Evolutionary conservation across 2,329 filamentous ascomycete species (phyloP), one percentile per base, ranked within the genome.

Genomic region (Aureobasidium sp.): DNA sequence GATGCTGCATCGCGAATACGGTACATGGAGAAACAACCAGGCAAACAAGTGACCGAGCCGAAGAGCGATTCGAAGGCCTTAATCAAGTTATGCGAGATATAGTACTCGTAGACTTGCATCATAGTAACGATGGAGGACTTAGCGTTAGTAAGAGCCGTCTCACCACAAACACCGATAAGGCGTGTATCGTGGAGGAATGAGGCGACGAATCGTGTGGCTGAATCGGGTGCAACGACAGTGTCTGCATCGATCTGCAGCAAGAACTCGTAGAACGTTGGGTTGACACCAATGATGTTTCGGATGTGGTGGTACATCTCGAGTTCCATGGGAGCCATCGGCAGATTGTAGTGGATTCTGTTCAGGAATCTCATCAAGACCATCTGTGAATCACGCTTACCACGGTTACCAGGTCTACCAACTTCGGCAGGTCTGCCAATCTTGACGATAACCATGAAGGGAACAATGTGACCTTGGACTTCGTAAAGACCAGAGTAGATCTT

Each of bases 101-200:
- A 99, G 82, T 99, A 99, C 76, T 99, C 93, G 81, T 97, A 99
- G 37, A 99, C 93, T 76, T 99, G 94, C 73, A 99, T 99, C 93
- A 97, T 97, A 57, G 94, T 99, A 67, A 96, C 85, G 71, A 95
- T 91, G 0, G 93, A 97, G 7, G 88, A 83, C 75, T 97, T 97
- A 64, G 91, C 89, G 72, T 99, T 99, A 65, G 88, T 92, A 52
- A 99, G 81, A 17, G 89, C 89, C 0, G 94, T 99, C 76, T 99
- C 94, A 77, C 94, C 94, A 71, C 94, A 99, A 53, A 94, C 85
- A 61, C 89, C 94, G 70, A 97, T 93, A n/a, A 97, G 81, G 61
- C 90, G 87, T 29, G 92, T 96, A 73, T 99, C 94, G 70, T 94
- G 85, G 47, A 97, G 76, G 80, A 97, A 97, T 5, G 91, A 82